phyloP scores from a whole-genome alignment of 768 basidiomycete species.

The Calocera cornea region DNA sequence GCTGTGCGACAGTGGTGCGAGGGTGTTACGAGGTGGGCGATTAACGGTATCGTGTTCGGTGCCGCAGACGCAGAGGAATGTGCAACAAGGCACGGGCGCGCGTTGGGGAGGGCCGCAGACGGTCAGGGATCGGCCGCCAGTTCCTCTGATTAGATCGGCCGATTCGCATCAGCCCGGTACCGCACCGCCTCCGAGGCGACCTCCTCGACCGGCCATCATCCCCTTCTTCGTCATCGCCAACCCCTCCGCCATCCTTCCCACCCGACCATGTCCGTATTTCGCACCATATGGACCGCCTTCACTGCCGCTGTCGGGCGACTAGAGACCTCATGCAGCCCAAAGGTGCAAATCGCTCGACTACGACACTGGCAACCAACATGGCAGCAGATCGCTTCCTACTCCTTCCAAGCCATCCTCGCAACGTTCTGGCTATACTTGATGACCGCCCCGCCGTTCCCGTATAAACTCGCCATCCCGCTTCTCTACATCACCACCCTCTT shows the following conservation, averaged over 20 bases:
- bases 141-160: too few relatives aligned
- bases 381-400: conserved; percentile 25
- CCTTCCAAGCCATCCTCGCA: conserved; percentile 50
- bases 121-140: too few relatives aligned
- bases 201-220: not conserved
- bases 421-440: conserved; percentile 62
- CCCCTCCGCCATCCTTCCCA: not conserved
- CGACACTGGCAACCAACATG: not conserved
- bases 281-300: not conserved
- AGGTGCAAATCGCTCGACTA: not conserved
- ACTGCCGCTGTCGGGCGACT: not conserved
- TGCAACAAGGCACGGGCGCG: too few relatives aligned
- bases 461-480: conserved; percentile 64
- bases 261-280: not conserved
- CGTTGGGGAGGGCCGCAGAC: too few relatives aligned
- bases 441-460: conserved; percentile 51
- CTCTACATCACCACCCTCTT: conserved; percentile 50
- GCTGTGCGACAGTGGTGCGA: too few relatives aligned
- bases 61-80: too few relatives aligned
- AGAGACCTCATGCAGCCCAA: not conserved
- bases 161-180: too few relatives aligned
- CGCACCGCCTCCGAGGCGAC: not conserved
- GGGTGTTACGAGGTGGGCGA: too few relatives aligned
- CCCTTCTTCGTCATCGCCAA: not conserved
- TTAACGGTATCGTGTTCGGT: too few relatives aligned